Percentiles rank a stretch among this genome's conserved stretches.
These are phyloP conservation scores for Trichocladium antarcticum DNA, from an alignment of 495 filamentous ascomycete genomes.

Conservation along the genomic window DNA sequence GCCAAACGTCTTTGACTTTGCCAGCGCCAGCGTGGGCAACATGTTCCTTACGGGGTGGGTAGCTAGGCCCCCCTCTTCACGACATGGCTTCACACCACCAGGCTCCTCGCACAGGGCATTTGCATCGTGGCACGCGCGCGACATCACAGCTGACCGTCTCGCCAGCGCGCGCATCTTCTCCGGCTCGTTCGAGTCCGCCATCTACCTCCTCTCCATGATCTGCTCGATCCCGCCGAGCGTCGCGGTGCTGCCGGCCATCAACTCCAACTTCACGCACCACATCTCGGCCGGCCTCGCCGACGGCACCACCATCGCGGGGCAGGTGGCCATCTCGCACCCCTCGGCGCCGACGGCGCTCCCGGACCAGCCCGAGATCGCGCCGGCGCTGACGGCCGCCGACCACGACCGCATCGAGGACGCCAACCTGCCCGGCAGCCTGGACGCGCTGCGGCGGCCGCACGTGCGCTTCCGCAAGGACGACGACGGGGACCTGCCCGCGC, in stretches of 20 bases:
- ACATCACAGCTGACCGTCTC: not conserved
- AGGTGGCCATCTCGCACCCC: conserved; percentile 88
- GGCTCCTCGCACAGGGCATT: no score
- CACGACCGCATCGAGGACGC: conserved; percentile 58
- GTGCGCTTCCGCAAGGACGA: conserved; percentile 65
- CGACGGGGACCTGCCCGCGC: conserved; percentile 55
- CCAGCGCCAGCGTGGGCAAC: conserved; percentile 82
- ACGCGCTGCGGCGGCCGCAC: conserved; percentile 64
- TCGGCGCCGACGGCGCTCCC: conserved; percentile 43
- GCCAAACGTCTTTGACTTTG: conserved; percentile 73
- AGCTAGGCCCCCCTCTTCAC: not conserved
- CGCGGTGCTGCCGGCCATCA: conserved; percentile 76
- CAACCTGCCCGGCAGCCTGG: conserved; percentile 74
- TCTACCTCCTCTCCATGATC: conserved; percentile 72
- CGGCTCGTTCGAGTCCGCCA: conserved; percentile 69
- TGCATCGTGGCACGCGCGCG: no score
- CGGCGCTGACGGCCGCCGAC: conserved; percentile 13
- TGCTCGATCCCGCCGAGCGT: conserved; percentile 65
- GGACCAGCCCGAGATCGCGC: conserved; percentile 27
- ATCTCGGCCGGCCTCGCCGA: conserved; percentile 74
- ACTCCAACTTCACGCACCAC: conserved; percentile 87
- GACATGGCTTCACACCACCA: no score
- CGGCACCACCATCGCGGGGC: conserved; percentile 72
- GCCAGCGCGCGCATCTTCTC: conserved; percentile 62
- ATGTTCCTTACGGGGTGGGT: conserved; percentile 66